phyloP scores from a whole-genome alignment of 2,329 filamentous ascomycete genomes.

The Exutisphaerella laricina region DNA sequence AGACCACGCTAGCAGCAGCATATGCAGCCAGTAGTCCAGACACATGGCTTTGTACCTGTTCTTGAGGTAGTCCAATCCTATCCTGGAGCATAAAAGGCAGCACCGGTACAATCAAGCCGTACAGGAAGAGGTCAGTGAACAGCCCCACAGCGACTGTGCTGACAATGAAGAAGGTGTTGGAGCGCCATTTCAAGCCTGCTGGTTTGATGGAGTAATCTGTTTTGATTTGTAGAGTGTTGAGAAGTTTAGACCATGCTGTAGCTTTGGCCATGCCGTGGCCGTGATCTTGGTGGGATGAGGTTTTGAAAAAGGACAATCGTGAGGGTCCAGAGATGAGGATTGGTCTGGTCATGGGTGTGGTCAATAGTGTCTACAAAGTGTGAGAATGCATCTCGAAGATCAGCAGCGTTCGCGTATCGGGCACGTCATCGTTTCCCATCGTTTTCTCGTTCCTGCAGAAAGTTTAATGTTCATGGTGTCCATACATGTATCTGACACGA shows the following conservation, averaged over 20 bases:
- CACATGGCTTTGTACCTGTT: constrained; percentile 48
- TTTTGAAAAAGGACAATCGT: constrained; percentile 10
- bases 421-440: constrained; percentile 3
- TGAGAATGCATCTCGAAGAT: neutral
- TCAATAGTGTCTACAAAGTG: neutral
- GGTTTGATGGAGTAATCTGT: constrained; percentile 32
- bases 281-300: constrained; percentile 4
- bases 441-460: neutral
- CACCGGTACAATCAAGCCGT: constrained; percentile 54
- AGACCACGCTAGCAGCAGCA: constrained; percentile 49
- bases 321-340: constrained; percentile 4
- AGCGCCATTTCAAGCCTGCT: constrained; percentile 48
- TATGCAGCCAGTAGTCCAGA: constrained; percentile 52
- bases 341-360: neutral
- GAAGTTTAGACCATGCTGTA: constrained; percentile 14
- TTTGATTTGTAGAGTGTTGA: constrained; percentile 34
- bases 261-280: constrained; percentile 5
- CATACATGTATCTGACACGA: too few species aligned
- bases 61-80: constrained; percentile 44
- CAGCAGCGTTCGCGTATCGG: neutral
- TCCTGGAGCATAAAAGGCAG: constrained; percentile 53
- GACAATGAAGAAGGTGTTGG: constrained; percentile 54
- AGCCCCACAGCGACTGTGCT: constrained; percentile 51
- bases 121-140: constrained; percentile 56
- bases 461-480: neutral